Conservation (phyloP, 2,329 filamentous ascomycete genomes). For the Malbranchea cinnamomea region DNA sequence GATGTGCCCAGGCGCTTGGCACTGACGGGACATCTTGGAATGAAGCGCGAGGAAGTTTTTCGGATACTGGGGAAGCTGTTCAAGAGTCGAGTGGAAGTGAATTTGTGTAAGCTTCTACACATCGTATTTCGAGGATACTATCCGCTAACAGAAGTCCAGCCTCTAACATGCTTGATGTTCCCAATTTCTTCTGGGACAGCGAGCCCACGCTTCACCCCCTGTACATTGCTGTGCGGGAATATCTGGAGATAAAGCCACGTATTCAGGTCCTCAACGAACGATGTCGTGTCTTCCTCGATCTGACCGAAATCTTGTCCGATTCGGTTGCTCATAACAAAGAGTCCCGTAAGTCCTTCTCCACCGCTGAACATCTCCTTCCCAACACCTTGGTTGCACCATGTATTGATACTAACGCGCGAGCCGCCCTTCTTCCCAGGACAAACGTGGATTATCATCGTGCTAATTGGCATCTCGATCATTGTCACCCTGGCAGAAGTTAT, state of each 20-base stretch:
- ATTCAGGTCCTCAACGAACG: slow-evolving; percentile 96
- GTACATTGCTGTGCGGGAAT: slow-evolving; percentile 87
- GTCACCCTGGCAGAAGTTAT: slow-evolving; percentile 85
- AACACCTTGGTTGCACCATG: background rate
- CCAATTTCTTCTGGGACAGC: slow-evolving; percentile 97
- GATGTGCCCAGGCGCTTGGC: slow-evolving; percentile 81
- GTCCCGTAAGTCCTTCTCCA: slow-evolving; percentile 40
- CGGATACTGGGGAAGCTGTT: slow-evolving; percentile 82
- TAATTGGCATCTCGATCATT: slow-evolving; percentile 80
- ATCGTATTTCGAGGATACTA: background rate
- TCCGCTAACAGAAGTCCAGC: slow-evolving; percentile 35
- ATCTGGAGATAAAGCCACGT: slow-evolving; percentile 90
- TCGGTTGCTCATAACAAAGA: slow-evolving; percentile 88
- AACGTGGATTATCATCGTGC: slow-evolving; percentile 94
- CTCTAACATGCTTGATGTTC: slow-evolving; percentile 88
- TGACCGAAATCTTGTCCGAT: slow-evolving; percentile 88
- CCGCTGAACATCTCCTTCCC: background rate
- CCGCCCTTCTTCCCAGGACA: slow-evolving; percentile 36
- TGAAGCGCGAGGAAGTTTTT: slow-evolving; percentile 84
- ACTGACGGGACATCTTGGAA: slow-evolving; percentile 75
- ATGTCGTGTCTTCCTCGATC: slow-evolving; percentile 87
- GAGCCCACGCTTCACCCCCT: slow-evolving; percentile 90
- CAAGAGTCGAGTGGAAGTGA: slow-evolving; percentile 89
- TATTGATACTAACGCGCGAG: slow-evolving; percentile 3
- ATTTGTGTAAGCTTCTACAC: slow-evolving; percentile 58